phyloP scores from a whole-genome alignment of 805 yeast species.

The Candida schatavii region DNA sequence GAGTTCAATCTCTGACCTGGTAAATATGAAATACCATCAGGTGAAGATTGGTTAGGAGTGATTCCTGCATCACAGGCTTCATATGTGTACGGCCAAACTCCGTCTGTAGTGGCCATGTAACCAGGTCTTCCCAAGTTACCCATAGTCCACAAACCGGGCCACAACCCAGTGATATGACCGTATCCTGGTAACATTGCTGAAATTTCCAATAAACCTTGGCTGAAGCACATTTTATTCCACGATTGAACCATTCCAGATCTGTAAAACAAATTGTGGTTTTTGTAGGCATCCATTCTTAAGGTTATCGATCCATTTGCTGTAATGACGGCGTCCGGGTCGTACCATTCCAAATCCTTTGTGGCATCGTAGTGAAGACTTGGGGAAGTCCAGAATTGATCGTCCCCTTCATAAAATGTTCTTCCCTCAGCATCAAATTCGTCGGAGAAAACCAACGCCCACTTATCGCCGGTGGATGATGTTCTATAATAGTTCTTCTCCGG shows the following conservation, averaged over 20 bases:
- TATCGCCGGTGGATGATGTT: slow-evolving; percentile 55
- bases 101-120: slow-evolving; percentile 80
- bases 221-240: slow-evolving; percentile 89
- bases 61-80: slow-evolving; percentile 90
- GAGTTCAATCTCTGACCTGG: slow-evolving; percentile 78
- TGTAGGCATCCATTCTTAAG: slow-evolving; percentile 75
- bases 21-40: slow-evolving; percentile 83
- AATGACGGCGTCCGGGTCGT: slow-evolving; percentile 83
- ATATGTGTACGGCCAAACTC: slow-evolving; percentile 93
- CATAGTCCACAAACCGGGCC: slow-evolving; percentile 97
- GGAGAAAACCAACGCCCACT: slow-evolving; percentile 77
- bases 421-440: slow-evolving; percentile 92
- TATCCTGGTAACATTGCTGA: slow-evolving; percentile 77
- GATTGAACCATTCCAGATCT: slow-evolving; percentile 90
- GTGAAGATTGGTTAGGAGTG: slow-evolving; percentile 87
- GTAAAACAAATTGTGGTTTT: slow-evolving; percentile 75
- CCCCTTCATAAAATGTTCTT: slow-evolving; percentile 84
- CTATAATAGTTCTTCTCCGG: slow-evolving; percentile 52
- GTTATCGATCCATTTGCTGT: slow-evolving; percentile 71
- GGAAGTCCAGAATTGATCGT: slow-evolving; percentile 89
- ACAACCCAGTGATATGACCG: slow-evolving; percentile 76
- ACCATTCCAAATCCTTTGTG: slow-evolving; percentile 91
- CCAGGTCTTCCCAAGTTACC: slow-evolving; percentile 95
- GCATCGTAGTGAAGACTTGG: slow-evolving; percentile 83
- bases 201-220: slow-evolving; percentile 77